phyloP scores from a whole-genome alignment of 2,329 filamentous ascomycete species.

The Sclerotinia minor region DNA sequence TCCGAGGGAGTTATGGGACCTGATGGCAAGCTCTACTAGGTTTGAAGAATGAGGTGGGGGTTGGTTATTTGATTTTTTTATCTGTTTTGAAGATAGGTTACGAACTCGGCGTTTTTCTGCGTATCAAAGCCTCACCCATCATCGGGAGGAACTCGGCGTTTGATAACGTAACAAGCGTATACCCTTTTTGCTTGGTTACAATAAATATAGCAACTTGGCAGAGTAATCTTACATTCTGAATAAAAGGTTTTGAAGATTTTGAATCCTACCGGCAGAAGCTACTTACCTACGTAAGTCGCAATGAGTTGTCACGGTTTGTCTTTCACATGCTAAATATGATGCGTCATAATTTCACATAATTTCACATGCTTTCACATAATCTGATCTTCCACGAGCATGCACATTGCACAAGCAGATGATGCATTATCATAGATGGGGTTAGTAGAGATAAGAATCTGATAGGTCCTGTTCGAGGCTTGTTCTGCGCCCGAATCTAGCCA shows the following conservation, averaged over 20 bases:
- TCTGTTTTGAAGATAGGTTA: conserved; percentile 25
- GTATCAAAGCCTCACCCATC: conserved; percentile 40
- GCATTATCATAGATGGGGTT: neutral
- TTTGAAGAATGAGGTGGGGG: conserved; percentile 7
- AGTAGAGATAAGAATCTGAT: neutral
- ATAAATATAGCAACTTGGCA: conserved; percentile 12
- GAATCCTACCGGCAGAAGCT: neutral
- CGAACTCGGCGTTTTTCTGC: conserved; percentile 42
- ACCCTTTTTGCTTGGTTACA: conserved; percentile 39
- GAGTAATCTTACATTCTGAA: neutral
- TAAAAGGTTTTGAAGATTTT: neutral
- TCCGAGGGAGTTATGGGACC: conserved; percentile 47
- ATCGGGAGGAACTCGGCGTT: conserved; percentile 41
- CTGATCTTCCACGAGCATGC: neutral
- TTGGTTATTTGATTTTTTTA: conserved; percentile 18
- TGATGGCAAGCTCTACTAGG: conserved; percentile 40
- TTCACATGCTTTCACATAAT: neutral
- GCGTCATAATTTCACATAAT: no score
- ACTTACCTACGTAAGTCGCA: no score
- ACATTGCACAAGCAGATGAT: conserved; percentile 10
- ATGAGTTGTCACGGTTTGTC: neutral
- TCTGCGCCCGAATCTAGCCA: neutral
- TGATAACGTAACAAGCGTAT: conserved; percentile 42
- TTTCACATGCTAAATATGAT: conserved; percentile 14
- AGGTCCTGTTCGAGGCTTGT: neutral